Conservation (phyloP, 2,329 filamentous ascomycete species). For the Calycina herbarum region DNA sequence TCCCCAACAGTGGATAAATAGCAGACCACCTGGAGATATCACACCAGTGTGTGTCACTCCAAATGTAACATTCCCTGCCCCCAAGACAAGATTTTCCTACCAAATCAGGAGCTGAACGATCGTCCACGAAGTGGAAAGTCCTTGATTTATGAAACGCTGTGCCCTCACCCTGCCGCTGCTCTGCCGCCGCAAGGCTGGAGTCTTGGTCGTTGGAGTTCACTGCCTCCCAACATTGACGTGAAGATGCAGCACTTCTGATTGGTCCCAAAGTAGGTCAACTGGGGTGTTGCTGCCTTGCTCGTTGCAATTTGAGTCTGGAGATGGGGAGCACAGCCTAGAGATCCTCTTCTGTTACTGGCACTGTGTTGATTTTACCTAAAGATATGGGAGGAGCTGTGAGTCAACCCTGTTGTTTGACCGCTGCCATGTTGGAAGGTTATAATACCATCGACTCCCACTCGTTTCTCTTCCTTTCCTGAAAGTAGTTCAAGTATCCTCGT, state of each 20-base stretch:
- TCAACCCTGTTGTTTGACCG: background rate
- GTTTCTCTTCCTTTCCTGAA: background rate
- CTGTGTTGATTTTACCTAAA: slow-evolving; percentile 14
- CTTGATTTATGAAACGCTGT: slow-evolving; percentile 20
- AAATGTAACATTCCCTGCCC: background rate
- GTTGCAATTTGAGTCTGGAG: background rate
- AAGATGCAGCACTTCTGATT: background rate
- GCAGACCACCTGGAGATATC: background rate
- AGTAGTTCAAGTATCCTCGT: background rate
- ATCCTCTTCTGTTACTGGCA: slow-evolving; percentile 10
- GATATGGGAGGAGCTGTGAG: slow-evolving; percentile 1
- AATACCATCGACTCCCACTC: background rate
- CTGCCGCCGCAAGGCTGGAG: slow-evolving; percentile 12
- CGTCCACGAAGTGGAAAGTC: too few relatives aligned
- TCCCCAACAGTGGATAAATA: background rate
- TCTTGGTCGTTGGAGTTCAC: background rate
- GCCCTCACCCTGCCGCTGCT: slow-evolving; percentile 21
- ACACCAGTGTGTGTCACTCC: background rate
- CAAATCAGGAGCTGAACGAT: too few relatives aligned
- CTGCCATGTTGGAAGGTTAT: background rate
- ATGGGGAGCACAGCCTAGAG: slow-evolving; percentile 18
- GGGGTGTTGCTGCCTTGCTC: slow-evolving; percentile 7
- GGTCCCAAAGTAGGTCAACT: background rate
- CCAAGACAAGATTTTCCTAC: background rate
- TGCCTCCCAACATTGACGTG: slow-evolving; percentile 8